Evolutionary conservation across 768 basidiomycete genomes (phyloP).

Genomic region (Suillus hirtellus): DNA sequence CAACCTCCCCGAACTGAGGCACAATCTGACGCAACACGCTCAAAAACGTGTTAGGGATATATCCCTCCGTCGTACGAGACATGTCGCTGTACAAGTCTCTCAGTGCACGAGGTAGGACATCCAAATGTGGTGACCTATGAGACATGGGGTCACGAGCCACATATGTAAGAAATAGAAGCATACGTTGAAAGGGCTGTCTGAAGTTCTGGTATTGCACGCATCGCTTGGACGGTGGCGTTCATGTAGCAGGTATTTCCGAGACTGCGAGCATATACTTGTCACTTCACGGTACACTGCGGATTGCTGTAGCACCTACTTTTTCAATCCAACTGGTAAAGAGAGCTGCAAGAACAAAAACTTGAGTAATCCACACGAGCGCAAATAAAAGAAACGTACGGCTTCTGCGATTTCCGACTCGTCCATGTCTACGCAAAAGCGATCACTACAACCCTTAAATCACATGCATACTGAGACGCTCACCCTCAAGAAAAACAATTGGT

Average conservation of each 20-base stretch:
- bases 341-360: conserved; percentile 45
- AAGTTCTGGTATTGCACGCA: conserved; percentile 90
- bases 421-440: conserved; percentile 61
- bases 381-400: conserved; percentile 50
- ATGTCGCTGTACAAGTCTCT: conserved; percentile 74
- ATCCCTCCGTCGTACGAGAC: conserved; percentile 71
- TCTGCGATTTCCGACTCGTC: conserved; percentile 77
- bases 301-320: conserved; percentile 50
- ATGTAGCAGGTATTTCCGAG: conserved; percentile 98
- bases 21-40: conserved; percentile 69
- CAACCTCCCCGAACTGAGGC: conserved; percentile 88
- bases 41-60: conserved; percentile 72
- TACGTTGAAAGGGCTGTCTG: conserved; percentile 67
- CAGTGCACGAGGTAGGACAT: conserved; percentile 49
- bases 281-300: not conserved
- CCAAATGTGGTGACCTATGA: conserved; percentile 39
- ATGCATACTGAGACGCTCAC: conserved; percentile 36
- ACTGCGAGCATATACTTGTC: conserved; percentile 29
- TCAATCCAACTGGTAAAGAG: conserved; percentile 76
- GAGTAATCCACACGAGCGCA: not conserved
- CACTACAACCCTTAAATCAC: not conserved
- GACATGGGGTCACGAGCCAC: not conserved
- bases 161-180: conserved; percentile 22
- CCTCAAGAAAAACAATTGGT: conserved; percentile 83
- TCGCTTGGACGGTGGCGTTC: conserved; percentile 93